phyloP scores from a whole-genome alignment of 805 yeast species.

The Martiniozyma abietophila region DNA sequence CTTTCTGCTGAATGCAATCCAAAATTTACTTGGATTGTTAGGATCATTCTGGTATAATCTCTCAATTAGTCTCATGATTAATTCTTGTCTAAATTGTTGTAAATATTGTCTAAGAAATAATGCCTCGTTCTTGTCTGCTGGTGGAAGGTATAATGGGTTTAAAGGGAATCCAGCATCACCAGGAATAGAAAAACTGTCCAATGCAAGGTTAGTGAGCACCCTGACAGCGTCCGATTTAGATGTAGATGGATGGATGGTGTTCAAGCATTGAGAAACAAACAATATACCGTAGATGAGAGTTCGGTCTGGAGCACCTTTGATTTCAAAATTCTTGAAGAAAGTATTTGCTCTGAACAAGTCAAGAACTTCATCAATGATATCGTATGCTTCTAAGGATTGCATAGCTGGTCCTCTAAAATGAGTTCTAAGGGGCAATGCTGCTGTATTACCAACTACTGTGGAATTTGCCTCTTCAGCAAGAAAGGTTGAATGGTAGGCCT shows the following conservation, averaged over 20 bases:
- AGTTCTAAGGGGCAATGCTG: constrained; percentile 77
- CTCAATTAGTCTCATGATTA: constrained; percentile 68
- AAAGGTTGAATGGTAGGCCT: constrained; percentile 77
- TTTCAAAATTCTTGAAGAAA: constrained; percentile 93
- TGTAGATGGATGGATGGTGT: constrained; percentile 43
- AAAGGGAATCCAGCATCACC: constrained; percentile 95
- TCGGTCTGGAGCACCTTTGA: constrained; percentile 91
- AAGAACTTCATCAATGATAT: constrained; percentile 82
- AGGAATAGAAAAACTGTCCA: constrained; percentile 84
- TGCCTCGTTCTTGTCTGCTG: constrained; percentile 63
- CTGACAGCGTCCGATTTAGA: constrained; percentile 52
- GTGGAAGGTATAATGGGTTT: constrained; percentile 68
- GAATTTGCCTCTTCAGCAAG: constrained; percentile 49
- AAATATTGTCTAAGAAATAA: constrained; percentile 75
- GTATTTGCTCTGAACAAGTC: constrained; percentile 94
- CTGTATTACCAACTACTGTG: constrained; percentile 65
- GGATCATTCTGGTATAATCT: constrained; percentile 58
- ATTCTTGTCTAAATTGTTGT: constrained; percentile 91
- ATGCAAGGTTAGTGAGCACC: constrained; percentile 70
- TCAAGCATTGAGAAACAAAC: constrained; percentile 77
- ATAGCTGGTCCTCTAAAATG: constrained; percentile 87
- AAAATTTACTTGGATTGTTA: constrained; percentile 69
- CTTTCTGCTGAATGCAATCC: constrained; percentile 94
- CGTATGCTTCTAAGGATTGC: constrained; percentile 69
- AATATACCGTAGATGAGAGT: constrained; percentile 88